Conservation (phyloP, 2,329 filamentous ascomycete genomes). For the Pseudofabraea citricarpa region DNA sequence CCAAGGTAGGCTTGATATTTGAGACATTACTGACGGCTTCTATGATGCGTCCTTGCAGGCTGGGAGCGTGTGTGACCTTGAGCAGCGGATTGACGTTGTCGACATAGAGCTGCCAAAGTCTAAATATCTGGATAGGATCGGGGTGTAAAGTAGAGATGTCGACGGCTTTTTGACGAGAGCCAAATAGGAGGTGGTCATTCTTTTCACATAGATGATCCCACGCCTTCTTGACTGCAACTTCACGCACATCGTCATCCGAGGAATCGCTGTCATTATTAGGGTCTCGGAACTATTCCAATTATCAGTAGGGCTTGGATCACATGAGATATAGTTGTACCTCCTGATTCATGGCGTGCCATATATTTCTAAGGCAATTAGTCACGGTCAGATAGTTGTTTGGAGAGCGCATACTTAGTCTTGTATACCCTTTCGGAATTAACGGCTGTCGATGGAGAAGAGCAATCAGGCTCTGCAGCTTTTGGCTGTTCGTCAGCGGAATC, state of each 20-base stretch:
- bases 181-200: conserved; percentile 49
- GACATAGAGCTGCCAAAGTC: conserved; percentile 70
- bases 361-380: conserved; percentile 31
- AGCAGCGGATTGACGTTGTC: conserved; percentile 71
- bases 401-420: conserved; percentile 26
- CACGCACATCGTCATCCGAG: conserved; percentile 29
- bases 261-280: conserved; percentile 26
- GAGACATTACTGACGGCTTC: conserved; percentile 54
- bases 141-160: conserved; percentile 47
- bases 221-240: conserved; percentile 34
- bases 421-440: conserved; percentile 24
- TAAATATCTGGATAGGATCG: conserved; percentile 59
- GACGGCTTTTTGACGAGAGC: conserved; percentile 33
- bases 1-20: conserved; percentile 50
- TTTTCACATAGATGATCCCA: conserved; percentile 39
- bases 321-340: conserved; percentile 26
- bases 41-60: conserved; percentile 59
- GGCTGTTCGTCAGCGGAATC: conserved; percentile 23
- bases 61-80: conserved; percentile 69
- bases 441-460: conserved; percentile 17
- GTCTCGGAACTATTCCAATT: conserved; percentile 22
- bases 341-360: conserved; percentile 42
- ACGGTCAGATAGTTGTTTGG: conserved; percentile 9
- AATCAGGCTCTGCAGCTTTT: conserved; percentile 14
- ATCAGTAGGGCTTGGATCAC: conserved; percentile 11